Base-by-base conservation (phyloP, 2,329 filamentous ascomycete species). In the Cordyceps militaris region DNA sequence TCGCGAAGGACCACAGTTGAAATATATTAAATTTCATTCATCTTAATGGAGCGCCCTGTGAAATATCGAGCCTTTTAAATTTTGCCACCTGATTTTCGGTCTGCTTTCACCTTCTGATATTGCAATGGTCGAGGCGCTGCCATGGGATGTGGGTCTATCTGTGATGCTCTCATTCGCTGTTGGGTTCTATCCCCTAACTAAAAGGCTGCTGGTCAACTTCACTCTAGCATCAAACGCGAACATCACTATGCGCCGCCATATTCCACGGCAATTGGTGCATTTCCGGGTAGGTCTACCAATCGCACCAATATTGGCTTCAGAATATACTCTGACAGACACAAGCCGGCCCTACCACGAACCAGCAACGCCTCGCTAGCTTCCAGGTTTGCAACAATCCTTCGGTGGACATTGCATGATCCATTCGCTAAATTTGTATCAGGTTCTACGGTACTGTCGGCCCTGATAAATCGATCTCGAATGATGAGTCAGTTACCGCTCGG, bases 211-310 rank as follows among this genome's bases (percentile, higher is more conserved):
- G 10, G 7, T 30, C 24, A 16, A 38, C n/a, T 56, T 48, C 30
- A 21, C n/a, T 24, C n/a, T 40, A 5, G 7, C 54, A 56, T 19
- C 54, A 34, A 11, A 50, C 44, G 42, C 36, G n/a, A 24, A 46
- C 26, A 49, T 24, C 44, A 56, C 16, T 32, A 56, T 56, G 54
- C 46, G 46, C 26, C 44, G 46, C 46, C 46, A 56, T 36, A 43
- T 56, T 34, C 34, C 36, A 21, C 44, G 24, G 2, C n/a, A 43
- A 32, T 34, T 56, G 46, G 46, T 26, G n/a, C 54, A 24, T 23
- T 14, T 49, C 10, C 44, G 16, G 24, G 54, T 56, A 56, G 28
- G 32, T 43, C 14, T n/a, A 30, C 23, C 32, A 26, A 4, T 48
- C 24, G 3, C 10, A 10, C 10, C n/a, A 2, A 10, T 34, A 11